Percentiles rank a stretch among this genome's conserved stretches.
phyloP scores from a whole-genome alignment of 371 early-diverging fungal genomes.

The Smittium culicis region DNA sequence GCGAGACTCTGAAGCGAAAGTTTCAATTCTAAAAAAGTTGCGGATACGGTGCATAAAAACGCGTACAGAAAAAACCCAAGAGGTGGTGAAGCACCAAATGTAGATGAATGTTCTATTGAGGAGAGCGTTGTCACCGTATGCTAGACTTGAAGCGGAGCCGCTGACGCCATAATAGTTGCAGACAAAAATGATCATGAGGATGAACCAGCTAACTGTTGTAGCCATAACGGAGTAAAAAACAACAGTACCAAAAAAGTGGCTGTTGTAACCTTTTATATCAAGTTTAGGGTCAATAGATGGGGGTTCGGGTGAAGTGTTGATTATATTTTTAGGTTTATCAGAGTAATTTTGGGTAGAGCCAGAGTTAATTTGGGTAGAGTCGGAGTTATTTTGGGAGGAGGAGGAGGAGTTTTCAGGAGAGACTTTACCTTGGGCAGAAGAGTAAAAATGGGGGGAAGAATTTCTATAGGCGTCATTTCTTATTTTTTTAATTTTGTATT shows the following conservation, averaged over 20 bases:
- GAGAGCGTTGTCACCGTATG: conserved; percentile 26
- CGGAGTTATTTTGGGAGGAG: background rate
- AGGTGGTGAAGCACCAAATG: conserved; percentile 45
- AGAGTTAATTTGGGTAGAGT: background rate
- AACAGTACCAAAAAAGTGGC: conserved; percentile 39
- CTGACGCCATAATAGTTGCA: conserved; percentile 39
- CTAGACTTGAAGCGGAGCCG: conserved; percentile 4
- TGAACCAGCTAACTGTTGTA: conserved; percentile 40
- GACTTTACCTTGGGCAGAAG: background rate
- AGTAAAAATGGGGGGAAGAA: background rate
- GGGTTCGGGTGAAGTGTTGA: background rate
- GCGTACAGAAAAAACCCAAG: conserved; percentile 41
- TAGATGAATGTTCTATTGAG: conserved; percentile 42
- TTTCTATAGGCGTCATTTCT: background rate
- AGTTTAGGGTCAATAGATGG: conserved; percentile 13
- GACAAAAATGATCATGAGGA: conserved; percentile 42
- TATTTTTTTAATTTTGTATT: conserved; percentile 1
- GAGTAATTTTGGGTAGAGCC: background rate
- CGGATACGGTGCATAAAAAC: conserved; percentile 30
- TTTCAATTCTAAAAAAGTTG: conserved; percentile 49
- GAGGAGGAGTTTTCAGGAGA: background rate
- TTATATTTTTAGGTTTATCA: background rate
- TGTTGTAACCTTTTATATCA: conserved; percentile 42
- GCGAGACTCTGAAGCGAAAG: conserved; percentile 35
- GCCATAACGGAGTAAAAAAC: conserved; percentile 34